A percentile compares a stretch with the other conserved stretches of the same genome.
Conservation (phyloP, 805 yeast species). For the Phaffomyces thermotolerans region DNA sequence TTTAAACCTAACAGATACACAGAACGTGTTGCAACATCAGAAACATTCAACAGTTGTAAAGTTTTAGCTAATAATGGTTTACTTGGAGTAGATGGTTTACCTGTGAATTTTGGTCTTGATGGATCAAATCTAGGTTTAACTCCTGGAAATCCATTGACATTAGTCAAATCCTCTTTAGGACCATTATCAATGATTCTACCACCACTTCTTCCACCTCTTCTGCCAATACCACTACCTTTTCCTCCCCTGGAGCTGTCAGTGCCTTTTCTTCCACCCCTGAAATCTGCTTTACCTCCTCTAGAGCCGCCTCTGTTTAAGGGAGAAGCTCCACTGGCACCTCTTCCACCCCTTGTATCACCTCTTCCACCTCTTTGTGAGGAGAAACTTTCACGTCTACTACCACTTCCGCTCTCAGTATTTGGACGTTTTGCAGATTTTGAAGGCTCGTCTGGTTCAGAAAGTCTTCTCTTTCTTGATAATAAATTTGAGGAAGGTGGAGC, state of each 20-base stretch:
- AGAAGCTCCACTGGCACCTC: not conserved
- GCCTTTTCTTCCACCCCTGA: not conserved
- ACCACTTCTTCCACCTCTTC: too few species aligned
- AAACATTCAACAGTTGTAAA: conserved; percentile 9
- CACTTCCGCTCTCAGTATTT: not conserved
- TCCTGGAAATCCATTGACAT: conserved; percentile 3
- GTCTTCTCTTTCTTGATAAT: conserved; percentile 8
- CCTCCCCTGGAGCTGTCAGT: not conserved
- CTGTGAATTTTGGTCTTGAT: too few species aligned
- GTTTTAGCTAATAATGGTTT: not conserved
- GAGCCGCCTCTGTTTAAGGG: not conserved
- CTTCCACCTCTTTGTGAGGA: conserved; percentile 3
- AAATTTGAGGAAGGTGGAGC: not conserved
- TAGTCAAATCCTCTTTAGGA: not conserved
- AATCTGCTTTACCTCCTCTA: not conserved
- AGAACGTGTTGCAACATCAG: conserved; percentile 9
- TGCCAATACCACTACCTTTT: too few species aligned
- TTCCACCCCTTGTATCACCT: not conserved
- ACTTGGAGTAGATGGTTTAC: not conserved
- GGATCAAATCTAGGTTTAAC: not conserved
- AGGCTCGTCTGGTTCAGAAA: not conserved
- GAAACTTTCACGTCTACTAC: not conserved
- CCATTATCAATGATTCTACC: too few species aligned
- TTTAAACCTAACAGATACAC: conserved; percentile 12
- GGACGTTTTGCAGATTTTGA: not conserved